A percentile compares a stretch with the other conserved stretches of the same genome.
These are phyloP conservation scores for Aspergillus sp. DNA, from an alignment of 2,329 filamentous ascomycete genomes.

Conservation along the genomic window DNA sequence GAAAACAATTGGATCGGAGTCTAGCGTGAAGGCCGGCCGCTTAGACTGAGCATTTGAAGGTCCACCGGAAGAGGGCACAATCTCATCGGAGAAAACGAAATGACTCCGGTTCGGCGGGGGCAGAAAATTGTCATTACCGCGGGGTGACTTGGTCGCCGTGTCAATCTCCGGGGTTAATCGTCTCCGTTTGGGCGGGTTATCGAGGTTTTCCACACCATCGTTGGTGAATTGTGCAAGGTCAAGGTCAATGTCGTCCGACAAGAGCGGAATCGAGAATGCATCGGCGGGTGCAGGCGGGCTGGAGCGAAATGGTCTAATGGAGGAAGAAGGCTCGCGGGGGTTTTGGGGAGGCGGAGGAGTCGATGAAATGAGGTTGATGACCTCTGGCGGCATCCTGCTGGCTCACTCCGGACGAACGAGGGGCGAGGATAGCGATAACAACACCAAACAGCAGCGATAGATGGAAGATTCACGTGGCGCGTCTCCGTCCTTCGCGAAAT, in stretches of 20 bases:
- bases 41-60: conserved; percentile 10
- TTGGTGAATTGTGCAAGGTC: conserved; percentile 27
- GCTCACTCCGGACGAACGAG: neutral
- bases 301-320: conserved; percentile 13
- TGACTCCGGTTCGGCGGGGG: conserved; percentile 14
- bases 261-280: conserved; percentile 13
- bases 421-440: neutral
- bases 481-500: neutral
- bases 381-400: conserved; percentile 38
- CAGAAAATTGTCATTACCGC: conserved; percentile 1
- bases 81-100: conserved; percentile 33
- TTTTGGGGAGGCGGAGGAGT: conserved; percentile 27
- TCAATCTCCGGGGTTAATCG: conserved; percentile 26
- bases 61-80: conserved; percentile 18
- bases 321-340: conserved; percentile 17
- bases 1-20: conserved; percentile 44
- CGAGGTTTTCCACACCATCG: conserved; percentile 20
- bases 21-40: conserved; percentile 18
- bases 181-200: conserved; percentile 34
- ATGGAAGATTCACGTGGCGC: neutral
- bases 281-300: conserved; percentile 9
- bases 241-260: conserved; percentile 30
- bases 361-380: conserved; percentile 41
- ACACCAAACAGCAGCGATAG: neutral
- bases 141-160: neutral